A percentile compares a stretch with the other conserved stretches of the same genome.
phyloP scores from a whole-genome alignment of 352 stramenopile genomes.

The Pythium myriotylum region DNA sequence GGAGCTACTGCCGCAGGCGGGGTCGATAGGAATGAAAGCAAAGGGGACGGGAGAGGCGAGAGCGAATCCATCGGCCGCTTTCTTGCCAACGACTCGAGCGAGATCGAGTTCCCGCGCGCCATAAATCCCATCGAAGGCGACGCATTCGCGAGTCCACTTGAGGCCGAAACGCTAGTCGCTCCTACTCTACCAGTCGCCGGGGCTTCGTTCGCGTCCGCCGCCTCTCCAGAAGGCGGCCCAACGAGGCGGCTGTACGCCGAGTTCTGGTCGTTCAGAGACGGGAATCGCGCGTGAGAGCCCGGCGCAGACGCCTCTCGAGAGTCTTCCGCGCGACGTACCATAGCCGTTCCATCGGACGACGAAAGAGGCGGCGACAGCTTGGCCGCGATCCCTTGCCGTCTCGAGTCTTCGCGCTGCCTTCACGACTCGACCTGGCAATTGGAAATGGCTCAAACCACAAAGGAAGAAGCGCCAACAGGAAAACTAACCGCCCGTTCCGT shows the following conservation, averaged over 20 bases:
- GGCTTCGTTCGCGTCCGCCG: background rate
- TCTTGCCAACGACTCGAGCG: constrained; percentile 10
- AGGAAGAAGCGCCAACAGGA: constrained; percentile 16
- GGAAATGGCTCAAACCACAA: constrained; percentile 11
- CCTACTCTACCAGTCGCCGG: constrained; percentile 9
- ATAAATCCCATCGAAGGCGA: background rate
- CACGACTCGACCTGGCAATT: constrained; percentile 12
- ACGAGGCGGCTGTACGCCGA: constrained; percentile 18
- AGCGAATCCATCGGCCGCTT: constrained; percentile 27
- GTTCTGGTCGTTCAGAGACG: constrained; percentile 12
- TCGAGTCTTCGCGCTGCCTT: background rate
- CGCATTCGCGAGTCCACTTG: background rate
- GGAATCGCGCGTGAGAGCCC: constrained; percentile 12
- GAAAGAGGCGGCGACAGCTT: constrained; percentile 30
- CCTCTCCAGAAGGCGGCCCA: constrained; percentile 1
- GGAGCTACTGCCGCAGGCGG: background rate
- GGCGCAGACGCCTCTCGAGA: background rate
- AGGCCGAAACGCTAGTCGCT: background rate
- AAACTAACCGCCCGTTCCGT: constrained; percentile 13
- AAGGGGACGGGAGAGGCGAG: constrained; percentile 27
- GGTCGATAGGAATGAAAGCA: constrained; percentile 26
- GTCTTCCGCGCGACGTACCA: constrained; percentile 15
- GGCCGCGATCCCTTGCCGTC: constrained; percentile 9
- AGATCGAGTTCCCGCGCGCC: constrained; percentile 17
- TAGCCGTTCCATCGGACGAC: constrained; percentile 32